phyloP scores from a whole-genome alignment of 2,329 filamentous ascomycete species.

The Trichophyton benhamiae region DNA sequence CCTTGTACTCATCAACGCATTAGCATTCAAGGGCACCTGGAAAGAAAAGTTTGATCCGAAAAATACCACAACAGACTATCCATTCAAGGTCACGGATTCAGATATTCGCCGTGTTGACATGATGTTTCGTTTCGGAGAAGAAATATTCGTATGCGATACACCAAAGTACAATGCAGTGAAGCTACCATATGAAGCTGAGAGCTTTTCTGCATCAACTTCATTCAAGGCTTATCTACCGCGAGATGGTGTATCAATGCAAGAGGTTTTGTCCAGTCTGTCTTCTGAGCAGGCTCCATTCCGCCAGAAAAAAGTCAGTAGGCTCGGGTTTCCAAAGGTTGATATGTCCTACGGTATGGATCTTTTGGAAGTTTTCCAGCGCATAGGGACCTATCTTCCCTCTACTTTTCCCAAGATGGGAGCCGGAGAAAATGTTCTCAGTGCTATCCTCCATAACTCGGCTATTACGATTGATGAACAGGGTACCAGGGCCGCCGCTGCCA shows the following conservation, averaged over 20 bases:
- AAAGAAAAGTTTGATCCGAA: neutral
- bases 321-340: constrained; percentile 4
- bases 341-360: neutral
- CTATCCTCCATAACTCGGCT: neutral
- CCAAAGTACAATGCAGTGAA: neutral
- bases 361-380: neutral
- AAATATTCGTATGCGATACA: neutral
- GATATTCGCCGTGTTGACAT: neutral
- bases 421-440: neutral
- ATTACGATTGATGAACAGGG: constrained; percentile 2
- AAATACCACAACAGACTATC: neutral
- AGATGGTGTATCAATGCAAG: neutral
- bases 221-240: constrained; percentile 1
- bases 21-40: constrained; percentile 4
- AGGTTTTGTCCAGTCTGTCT: neutral
- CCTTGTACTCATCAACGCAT: neutral
- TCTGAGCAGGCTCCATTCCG: neutral
- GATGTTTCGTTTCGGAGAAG: neutral
- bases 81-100: neutral
- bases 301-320: neutral
- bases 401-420: neutral
- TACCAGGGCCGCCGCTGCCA: neutral
- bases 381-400: neutral
- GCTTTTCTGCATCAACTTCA: neutral
- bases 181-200: neutral